phyloP scores from a whole-genome alignment of 139 green algal species.

The Picochlorum sp. region DNA sequence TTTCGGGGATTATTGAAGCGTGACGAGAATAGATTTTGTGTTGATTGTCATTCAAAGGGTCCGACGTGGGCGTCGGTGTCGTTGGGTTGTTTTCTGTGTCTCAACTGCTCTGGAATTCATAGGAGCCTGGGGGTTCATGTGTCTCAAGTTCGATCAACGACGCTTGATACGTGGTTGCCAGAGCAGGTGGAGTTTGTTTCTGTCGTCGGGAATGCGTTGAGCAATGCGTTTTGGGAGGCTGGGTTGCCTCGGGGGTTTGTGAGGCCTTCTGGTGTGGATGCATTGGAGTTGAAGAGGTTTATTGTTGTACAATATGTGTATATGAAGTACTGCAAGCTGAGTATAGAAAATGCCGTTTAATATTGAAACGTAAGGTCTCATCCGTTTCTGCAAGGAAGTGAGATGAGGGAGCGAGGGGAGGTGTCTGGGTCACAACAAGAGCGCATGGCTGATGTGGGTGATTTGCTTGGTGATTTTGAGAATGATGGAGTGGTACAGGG shows the following conservation, averaged over 20 bases:
- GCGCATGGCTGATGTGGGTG: neutral
- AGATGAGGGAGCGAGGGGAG: neutral
- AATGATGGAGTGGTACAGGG: neutral
- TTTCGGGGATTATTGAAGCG: conserved; percentile 56
- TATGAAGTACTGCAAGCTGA: conserved; percentile 29
- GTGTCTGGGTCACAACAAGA: neutral
- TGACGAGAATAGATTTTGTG: conserved; percentile 71
- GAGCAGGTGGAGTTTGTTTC: conserved; percentile 79
- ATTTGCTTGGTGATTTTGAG: neutral
- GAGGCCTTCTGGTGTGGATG: conserved; percentile 61
- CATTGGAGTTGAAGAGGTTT: conserved; percentile 50
- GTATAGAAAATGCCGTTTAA: conserved; percentile 38
- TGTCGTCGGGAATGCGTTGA: conserved; percentile 73
- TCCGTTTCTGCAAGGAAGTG: conserved; percentile 42
- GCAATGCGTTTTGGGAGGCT: conserved; percentile 79
- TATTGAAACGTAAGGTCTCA: conserved; percentile 71
- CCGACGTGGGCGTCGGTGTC: conserved; percentile 81
- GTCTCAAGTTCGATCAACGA: conserved; percentile 76
- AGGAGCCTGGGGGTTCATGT: conserved; percentile 81
- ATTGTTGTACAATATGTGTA: conserved; percentile 60
- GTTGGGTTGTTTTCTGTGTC: conserved; percentile 81
- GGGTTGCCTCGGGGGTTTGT: conserved; percentile 57
- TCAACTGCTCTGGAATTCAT: conserved; percentile 83
- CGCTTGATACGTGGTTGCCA: conserved; percentile 85
- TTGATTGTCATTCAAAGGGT: conserved; percentile 68